Base-by-base conservation (phyloP, 2,329 filamentous ascomycete genomes). In the Ophiostoma sp. region DNA sequence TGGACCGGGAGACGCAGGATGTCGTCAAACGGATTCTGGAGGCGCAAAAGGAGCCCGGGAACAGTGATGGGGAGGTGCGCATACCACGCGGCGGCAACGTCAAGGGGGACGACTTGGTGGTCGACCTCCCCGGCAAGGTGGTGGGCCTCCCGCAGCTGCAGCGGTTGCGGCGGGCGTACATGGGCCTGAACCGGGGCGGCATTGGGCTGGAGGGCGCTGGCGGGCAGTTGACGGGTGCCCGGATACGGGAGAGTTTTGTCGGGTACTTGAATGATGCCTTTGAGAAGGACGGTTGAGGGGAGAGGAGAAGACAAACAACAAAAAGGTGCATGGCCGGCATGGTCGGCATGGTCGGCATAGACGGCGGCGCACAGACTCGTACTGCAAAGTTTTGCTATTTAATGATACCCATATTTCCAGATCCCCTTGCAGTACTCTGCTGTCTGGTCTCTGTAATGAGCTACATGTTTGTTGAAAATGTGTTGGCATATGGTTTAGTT, bases 1-100 rank as follows among this genome's bases (percentile, higher is more conserved):
- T 97, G 31, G 93, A 97, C 81, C 89, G 89, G 76, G 90, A 90
- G 79, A 95, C 93, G 8, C 93, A 94, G 77, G 91, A 92, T 71
- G 88, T 97, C 39, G 87, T 96, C 71, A 89, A 89, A 77, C 85
- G 86, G 72, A 90, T 97, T 50, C 82, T 92, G 73, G 89, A 91
- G 66, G 90, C 89, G 83, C 89, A 92, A 79, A 87, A 88, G 73
- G 90, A 93, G 71, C 91, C 92, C 75, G 88, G 86, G 6, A 87
- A 84, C 31, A 89, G 89, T 8, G 87, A 86, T 25, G 89, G 89
- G 8, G 85, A 88, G 76, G 86, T 93, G 36, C 81, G 73, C 15
- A 83, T 92, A 19, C 81, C 85, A 2, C 63, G 76, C 31, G 72
- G 77, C 39, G 12, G 75, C 74, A 22, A 36, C 22, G n/a, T 11